Evolutionary conservation across 78 protist genomes (phyloP), one percentile per base, ranked within the genome.

Genomic region (Thecamonas trahens): DNA sequence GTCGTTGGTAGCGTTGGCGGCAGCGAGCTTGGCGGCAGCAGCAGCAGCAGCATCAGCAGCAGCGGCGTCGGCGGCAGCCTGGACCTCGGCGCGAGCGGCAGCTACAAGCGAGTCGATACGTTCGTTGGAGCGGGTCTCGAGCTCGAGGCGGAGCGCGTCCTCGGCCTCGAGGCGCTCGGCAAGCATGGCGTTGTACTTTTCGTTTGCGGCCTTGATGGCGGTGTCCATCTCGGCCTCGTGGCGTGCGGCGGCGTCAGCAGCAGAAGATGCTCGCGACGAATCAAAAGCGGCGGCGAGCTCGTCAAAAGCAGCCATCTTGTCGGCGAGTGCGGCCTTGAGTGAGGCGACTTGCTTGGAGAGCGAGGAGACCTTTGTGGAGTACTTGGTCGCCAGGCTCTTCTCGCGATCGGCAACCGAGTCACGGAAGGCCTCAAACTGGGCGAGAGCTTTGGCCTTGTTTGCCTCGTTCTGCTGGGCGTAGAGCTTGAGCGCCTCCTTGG

Each of bases 141-240:
- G 40, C 34, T 59, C 68, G n/a, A n/a, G n/a, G n/a, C n/a, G n/a
- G n/a, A n/a, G n/a, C n/a, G n/a, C n/a, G 22, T 74, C 79, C 53
- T 50, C 52, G 26, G 37, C 62, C 24, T 38, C 22, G 14, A 74
- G 59, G 72, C 54, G 63, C 74, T 66, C 18, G 20, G 63, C 31
- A 1, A 75, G 54, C 80, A 65, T 75, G 35, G 11, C 28, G 26
- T 49, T 54, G 73, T 65, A 75, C 80, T 75, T 65, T 5, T 61
- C 75, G 55, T 65, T 65, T 65, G 50, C 44, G 40, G 55, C 53
- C 32, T 24, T 2, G n/a, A 75, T 35, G 42, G 26, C 9, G 45
- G 1, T 22, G 38, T 42, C 72, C 13, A 75, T 17, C 72, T 75
- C 79, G 11, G 17, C 59, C 32, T 28, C 69, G 28, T 63, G 13